Base-by-base conservation (phyloP, 2,329 filamentous ascomycete genomes). In the Curvularia sp. region DNA sequence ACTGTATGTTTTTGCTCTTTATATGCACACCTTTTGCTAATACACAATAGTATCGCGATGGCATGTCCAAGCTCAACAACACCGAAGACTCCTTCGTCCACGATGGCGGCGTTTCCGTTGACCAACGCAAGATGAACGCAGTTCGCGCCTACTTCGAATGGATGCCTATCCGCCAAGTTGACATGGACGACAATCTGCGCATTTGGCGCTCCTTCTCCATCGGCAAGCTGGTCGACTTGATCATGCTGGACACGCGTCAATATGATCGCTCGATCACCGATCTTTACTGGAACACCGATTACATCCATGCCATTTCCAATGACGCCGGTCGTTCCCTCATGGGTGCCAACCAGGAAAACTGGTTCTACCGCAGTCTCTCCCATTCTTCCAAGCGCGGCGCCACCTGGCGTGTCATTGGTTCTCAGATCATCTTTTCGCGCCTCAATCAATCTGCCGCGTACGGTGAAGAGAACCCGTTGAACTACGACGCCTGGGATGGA, bases 311-410 rank as follows among this genome's bases (percentile, higher is more conserved):
- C 1, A 88, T 92, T 58, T 85, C 82, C 18, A 84, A 91, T 64
- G 88, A 92, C 55, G 85, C 88, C 2, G 84, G 86, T 5, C 85
- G 90, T 4, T 85, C 84, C 0, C 78, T 93, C 64, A 92, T 93
- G 89, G 90, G 90, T 2, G 80, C 83, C 1, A 84, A 84, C 10
- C 90, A 93, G 71, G 90, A 93, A 74, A 85, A 86, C 65, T 93
- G 90, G 90, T 77, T 78, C 62, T 77, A 77, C 65, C 67, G 68
- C 46, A 78, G 82, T 42, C 78, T 91, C 7, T 81, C 81, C 5
- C 73, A 83, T 49, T 89, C 87, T 0, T 80, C 84, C n/a, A 68
- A 84, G 15, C 84, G 89, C n/a, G 87, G 86, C 24, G 87, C 89
- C 0, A 82, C 84, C 0, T 93, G 90, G 90, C 82, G 89, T 41